Conservation (phyloP, 331 rosid genomes). For the Ulmus americana region DNA sequence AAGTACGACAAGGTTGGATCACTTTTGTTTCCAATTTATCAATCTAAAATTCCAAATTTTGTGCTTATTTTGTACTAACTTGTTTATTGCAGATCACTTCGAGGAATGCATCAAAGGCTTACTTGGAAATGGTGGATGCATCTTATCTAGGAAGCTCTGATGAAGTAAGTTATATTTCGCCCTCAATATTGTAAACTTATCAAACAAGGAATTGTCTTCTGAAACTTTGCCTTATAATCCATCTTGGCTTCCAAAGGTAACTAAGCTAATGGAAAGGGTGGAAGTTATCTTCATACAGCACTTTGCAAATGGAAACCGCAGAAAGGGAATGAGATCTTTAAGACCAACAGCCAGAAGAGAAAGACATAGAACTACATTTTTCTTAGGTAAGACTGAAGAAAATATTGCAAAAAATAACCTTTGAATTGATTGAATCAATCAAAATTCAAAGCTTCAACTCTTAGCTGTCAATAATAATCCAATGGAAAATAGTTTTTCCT, state of each 20-base stretch:
- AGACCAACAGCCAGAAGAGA: slow-evolving; percentile 53
- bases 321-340: slow-evolving; percentile 56
- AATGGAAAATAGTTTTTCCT: not conserved
- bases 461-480: not conserved
- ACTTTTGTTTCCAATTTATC: not conserved
- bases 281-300: slow-evolving; percentile 60
- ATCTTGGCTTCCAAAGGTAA: slow-evolving; percentile 36
- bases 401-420: not conserved
- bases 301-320: slow-evolving; percentile 60
- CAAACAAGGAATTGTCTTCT: not conserved
- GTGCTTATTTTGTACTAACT: not conserved
- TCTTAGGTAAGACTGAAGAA: slow-evolving; percentile 41
- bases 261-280: slow-evolving; percentile 55
- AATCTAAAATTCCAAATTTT: not conserved
- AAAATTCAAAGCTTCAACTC: too few relatives aligned
- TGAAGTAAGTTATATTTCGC: slow-evolving; percentile 37
- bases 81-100: slow-evolving; percentile 36
- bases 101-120: slow-evolving; percentile 54
- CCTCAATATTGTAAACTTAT: not conserved
- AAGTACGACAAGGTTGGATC: slow-evolving; percentile 65
- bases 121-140: slow-evolving; percentile 57
- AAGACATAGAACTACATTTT: slow-evolving; percentile 47
- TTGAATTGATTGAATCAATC: too few relatives aligned
- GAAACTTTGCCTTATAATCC: slow-evolving; percentile 6
- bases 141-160: slow-evolving; percentile 48